These are phyloP conservation scores for Thermomucor indicae-seudaticae DNA, from an alignment of 371 early-diverging fungal species.

Conservation along the genomic window DNA sequence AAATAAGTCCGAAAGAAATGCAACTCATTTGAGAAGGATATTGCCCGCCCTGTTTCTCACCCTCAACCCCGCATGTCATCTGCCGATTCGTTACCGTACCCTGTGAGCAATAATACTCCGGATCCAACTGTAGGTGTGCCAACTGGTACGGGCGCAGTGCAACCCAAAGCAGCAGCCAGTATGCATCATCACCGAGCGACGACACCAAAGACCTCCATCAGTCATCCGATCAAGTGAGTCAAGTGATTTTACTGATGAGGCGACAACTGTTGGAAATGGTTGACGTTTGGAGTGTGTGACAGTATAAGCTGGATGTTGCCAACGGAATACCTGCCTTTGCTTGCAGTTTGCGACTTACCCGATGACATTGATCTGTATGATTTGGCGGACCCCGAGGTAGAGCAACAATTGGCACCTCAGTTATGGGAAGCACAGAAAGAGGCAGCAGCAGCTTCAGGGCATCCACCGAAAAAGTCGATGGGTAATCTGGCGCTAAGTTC, in stretches of 20 bases:
- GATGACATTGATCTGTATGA: constrained; percentile 33
- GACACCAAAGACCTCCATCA: constrained; percentile 46
- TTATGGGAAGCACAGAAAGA: constrained; percentile 5
- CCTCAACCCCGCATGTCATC: constrained; percentile 13
- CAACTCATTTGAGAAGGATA: too few species aligned
- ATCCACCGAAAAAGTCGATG: background rate
- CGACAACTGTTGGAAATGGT: background rate
- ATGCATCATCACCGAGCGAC: background rate
- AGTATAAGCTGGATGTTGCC: constrained; percentile 60
- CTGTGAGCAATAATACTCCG: constrained; percentile 1
- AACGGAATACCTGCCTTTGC: constrained; percentile 28
- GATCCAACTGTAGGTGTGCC: too few species aligned
- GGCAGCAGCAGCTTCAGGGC: background rate
- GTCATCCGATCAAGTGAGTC: constrained; percentile 54
- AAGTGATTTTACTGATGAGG: background rate
- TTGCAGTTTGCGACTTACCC: constrained; percentile 28
- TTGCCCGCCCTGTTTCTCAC: too few species aligned
- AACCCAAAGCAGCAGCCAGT: too few species aligned
- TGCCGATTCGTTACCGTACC: constrained; percentile 8
- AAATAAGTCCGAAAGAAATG: too few species aligned
- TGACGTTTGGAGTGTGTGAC: background rate
- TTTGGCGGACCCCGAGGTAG: constrained; percentile 29
- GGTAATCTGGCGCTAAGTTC: constrained; percentile 72
- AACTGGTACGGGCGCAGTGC: too few species aligned
- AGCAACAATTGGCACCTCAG: constrained; percentile 4